Base-by-base conservation (phyloP, 345 rosid genomes). In the Trapa bicornis region DNA sequence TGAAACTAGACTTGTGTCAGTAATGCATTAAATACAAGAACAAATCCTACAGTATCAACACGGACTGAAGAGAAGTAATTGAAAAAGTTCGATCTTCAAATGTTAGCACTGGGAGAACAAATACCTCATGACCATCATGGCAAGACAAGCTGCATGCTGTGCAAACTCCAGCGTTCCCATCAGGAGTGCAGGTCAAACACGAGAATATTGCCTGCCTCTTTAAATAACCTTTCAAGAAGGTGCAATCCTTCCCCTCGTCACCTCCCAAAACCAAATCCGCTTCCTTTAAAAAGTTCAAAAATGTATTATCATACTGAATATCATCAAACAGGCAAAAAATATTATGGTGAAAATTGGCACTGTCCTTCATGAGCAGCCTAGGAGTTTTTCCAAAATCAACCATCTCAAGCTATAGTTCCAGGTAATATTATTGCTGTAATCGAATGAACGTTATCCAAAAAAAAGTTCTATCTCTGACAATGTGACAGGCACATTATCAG, bases 191-290 rank as follows among this genome's bases (percentile, higher is more conserved):
- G n/a, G 97, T 86, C 75, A 94, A 65, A 71, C 99, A 94, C 29
- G 96, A 94, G 79, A 94, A 94, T 61, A 94, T 84, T 10, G 97
- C 97, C 65, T 94, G 96, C 67, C 99, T 85, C 85, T 87, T 91
- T 89, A 89, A 79, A 76, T 87, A 87, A 47, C 97, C 97, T 70
- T 86, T 83, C 60, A 68, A 75, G 74, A 87, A 94, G 57, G 99
- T 91, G 77, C 99, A 94, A 71, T 86, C 96, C 69, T 89, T 90
- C 22, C 96, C 99, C 66, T 89, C 97, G 67, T 91, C 99, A 52
- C 96, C 97, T 68, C 99, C 99, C 93, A 94, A 71, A 74, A 91
- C 93, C 91, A 94, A 79, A 81, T 91, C 96, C 1, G 90, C 96
- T 71, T 86, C 93, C 99, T 94, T 45, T 81, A 32, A 54, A 35